Evolutionary conservation across 2,329 filamentous ascomycete species (phyloP), one percentile per base, ranked within the genome.

Genomic region (Colletotrichum lentis): DNA sequence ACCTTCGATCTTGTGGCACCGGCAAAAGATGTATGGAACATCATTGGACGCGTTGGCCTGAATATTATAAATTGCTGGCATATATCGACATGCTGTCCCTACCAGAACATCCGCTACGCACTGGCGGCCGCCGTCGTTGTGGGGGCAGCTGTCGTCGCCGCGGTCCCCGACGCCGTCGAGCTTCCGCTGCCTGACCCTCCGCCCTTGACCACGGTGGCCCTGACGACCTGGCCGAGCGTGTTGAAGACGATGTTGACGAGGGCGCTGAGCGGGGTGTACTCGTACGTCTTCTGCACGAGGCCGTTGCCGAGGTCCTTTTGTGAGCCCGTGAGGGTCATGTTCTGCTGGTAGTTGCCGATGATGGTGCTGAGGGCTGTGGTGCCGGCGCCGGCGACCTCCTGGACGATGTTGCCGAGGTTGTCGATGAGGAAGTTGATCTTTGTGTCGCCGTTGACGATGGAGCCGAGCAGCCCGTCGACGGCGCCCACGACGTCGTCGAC

Each of bases 321-420:
- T n/a, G 56, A 62, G 11, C 80, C 80, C 10, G 79, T 81, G 65
- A 75, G 79, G 2, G 86, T 89, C 86, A 90, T 89, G 76, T 88
- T 88, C 64, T 79, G 78, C 72, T 82, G 73, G 74, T 82, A 89
- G 72, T 87, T 85, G 58, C 87, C 87, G 7, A 89, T 85, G 67
- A 89, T 88, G 22, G 77, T 79, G 64, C 80, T 83, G 0, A 86
- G 76, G 1, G 80, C 73, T 37, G 77, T 76, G 3, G 80, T 81
- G 0, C 80, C 84, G 1, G 76, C 77, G 24, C 82, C 83, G 0
- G 79, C 80, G 0, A 88, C 85, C 72, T 88, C 83, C 72, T 88
- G 86, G 1, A 89, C 85, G 69, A 89, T 88, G 71, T 89, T 88
- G 43, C 87, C 87, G 2, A 89, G 79, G 72, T 89, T 88, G 73